Evolutionary conservation across 768 basidiomycete species (phyloP).

Genomic region (Boletus edulis): DNA sequence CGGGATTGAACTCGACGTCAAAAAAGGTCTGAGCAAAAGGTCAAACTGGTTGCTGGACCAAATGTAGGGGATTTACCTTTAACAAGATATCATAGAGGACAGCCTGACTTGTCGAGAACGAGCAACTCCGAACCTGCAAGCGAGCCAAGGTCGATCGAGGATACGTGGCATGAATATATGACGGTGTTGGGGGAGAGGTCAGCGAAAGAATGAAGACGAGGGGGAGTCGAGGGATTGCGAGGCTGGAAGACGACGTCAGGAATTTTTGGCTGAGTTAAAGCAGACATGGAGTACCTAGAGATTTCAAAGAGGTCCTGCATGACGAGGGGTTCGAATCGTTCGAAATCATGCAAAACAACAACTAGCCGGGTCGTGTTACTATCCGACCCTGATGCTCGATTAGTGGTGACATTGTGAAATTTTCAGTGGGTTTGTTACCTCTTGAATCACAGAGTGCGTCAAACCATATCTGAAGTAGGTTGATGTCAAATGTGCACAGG

Average conservation of each 20-base stretch:
- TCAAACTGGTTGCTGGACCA: not conserved
- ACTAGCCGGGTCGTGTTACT: slow-evolving; percentile 41
- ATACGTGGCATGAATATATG: slow-evolving; percentile 60
- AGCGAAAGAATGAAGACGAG: slow-evolving; percentile 64
- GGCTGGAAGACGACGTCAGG: slow-evolving; percentile 35
- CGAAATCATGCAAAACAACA: slow-evolving; percentile 70
- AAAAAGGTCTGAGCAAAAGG: slow-evolving; percentile 55
- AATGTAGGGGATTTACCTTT: slow-evolving; percentile 39
- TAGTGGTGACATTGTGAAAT: not conserved
- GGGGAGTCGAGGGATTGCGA: slow-evolving; percentile 51
- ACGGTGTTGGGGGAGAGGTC: slow-evolving; percentile 51
- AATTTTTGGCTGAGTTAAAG: not conserved
- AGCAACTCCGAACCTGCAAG: slow-evolving; percentile 51
- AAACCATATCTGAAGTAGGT: slow-evolving; percentile 60
- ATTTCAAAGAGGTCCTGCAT: slow-evolving; percentile 71
- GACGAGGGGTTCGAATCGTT: slow-evolving; percentile 60
- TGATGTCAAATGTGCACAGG: slow-evolving; percentile 61
- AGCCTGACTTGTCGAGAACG: slow-evolving; percentile 45
- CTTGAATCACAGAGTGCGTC: slow-evolving; percentile 36
- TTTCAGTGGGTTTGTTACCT: slow-evolving; percentile 32
- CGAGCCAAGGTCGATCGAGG: slow-evolving; percentile 57
- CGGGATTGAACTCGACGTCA: slow-evolving; percentile 55
- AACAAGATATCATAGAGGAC: slow-evolving; percentile 54
- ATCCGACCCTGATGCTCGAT: slow-evolving; percentile 13
- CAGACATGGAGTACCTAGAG: slow-evolving; percentile 50